A percentile compares a stretch with the other conserved stretches of the same genome.
Evolutionary conservation across 1,284 basidiomycete species (phyloP).

Genomic region (Blastosporella zonata): DNA sequence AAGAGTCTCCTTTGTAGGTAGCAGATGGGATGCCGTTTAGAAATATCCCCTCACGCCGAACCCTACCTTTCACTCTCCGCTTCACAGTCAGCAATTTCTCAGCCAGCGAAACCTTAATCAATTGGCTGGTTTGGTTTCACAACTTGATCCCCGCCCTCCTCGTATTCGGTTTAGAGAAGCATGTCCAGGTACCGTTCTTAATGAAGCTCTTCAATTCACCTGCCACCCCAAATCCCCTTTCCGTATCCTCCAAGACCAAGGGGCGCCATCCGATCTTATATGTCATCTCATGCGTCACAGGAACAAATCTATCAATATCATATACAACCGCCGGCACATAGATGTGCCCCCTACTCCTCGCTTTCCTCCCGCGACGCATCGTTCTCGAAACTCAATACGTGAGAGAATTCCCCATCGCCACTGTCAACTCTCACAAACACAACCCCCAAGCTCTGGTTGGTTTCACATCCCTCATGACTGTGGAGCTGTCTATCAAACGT

Average conservation of each 20-base stretch:
- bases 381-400: background rate
- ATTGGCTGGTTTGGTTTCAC: background rate
- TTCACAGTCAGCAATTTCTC: slow-evolving; percentile 8
- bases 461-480: slow-evolving; percentile 27
- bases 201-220: slow-evolving; percentile 1
- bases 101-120: slow-evolving; percentile 6
- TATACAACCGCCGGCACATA: slow-evolving; percentile 17
- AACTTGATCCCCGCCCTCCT: slow-evolving; percentile 7
- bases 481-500: slow-evolving; percentile 26
- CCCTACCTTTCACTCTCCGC: slow-evolving; percentile 15
- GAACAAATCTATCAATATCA: slow-evolving; percentile 11
- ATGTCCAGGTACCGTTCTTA: background rate
- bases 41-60: slow-evolving; percentile 12
- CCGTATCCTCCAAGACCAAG: background rate
- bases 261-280: slow-evolving; percentile 1
- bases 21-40: slow-evolving; percentile 13
- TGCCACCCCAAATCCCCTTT: background rate
- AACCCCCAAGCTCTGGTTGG: background rate
- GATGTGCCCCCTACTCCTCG: slow-evolving; percentile 9
- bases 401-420: background rate
- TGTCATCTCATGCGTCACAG: slow-evolving; percentile 19
- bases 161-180: slow-evolving; percentile 11
- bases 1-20: background rate
- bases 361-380: background rate
- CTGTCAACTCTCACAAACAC: background rate